These are phyloP conservation scores for Penicillium griseofulvum DNA, from an alignment of 2,329 filamentous ascomycete species.

Conservation along the genomic window DNA sequence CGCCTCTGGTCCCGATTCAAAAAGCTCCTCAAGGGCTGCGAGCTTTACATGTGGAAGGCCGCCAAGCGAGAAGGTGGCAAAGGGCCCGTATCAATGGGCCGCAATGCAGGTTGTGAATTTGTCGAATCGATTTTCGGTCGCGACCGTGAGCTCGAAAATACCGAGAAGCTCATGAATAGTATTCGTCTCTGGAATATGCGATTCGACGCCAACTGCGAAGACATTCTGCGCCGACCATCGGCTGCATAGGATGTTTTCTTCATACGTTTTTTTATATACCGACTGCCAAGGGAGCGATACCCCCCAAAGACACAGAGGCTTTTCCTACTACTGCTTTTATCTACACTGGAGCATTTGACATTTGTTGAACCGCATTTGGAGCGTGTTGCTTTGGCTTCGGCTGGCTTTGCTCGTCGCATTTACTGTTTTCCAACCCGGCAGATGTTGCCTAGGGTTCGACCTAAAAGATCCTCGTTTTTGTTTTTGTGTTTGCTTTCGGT, in stretches of 20 bases:
- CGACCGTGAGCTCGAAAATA: constrained; percentile 83
- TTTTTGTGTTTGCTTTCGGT: constrained; percentile 4
- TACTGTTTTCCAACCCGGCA: constrained; percentile 10
- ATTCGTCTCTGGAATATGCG: constrained; percentile 87
- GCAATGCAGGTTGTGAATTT: constrained; percentile 90
- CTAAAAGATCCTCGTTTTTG: constrained; percentile 19
- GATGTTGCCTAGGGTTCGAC: constrained; percentile 5
- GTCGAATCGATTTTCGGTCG: constrained; percentile 93
- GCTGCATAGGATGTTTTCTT: constrained; percentile 30
- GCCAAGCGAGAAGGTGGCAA: constrained; percentile 68
- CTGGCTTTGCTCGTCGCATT: constrained; percentile 28
- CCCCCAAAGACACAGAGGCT: constrained; percentile 14
- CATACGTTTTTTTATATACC: not conserved
- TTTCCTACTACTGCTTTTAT: constrained; percentile 4
- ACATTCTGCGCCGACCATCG: constrained; percentile 65
- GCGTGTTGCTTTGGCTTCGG: constrained; percentile 34
- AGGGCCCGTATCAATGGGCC: constrained; percentile 70
- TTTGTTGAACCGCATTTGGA: constrained; percentile 35
- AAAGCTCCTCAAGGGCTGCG: constrained; percentile 83
- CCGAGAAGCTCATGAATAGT: constrained; percentile 87
- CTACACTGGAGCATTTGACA: constrained; percentile 20
- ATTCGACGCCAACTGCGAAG: constrained; percentile 94
- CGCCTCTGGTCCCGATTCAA: constrained; percentile 82
- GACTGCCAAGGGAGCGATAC: constrained; percentile 7
- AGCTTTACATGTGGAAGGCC: constrained; percentile 91